These are phyloP conservation scores for Tylopilus subfusipes DNA, from an alignment of 768 basidiomycete genomes.

Conservation along the genomic window DNA sequence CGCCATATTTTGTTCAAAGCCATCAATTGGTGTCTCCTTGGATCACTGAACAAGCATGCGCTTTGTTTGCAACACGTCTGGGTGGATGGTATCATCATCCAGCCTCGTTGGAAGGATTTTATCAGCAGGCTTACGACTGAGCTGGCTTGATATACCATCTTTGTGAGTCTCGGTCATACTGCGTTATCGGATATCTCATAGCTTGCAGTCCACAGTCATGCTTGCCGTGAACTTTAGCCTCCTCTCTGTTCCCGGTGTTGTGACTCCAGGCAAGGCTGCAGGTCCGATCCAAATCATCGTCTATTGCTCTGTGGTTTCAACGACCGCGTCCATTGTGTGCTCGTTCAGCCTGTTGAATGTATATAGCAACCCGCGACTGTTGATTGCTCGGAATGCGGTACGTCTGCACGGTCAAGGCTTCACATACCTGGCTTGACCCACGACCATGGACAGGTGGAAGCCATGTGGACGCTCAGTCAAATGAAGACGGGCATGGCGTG, in stretches of 20 bases:
- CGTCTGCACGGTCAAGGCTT: not conserved
- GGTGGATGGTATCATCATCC: conserved; percentile 8
- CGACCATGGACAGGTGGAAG: not conserved
- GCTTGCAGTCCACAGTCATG: conserved; percentile 15
- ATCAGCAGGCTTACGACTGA: conserved; percentile 4
- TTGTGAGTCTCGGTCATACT: conserved; percentile 1
- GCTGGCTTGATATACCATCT: conserved; percentile 9
- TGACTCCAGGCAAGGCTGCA: not conserved
- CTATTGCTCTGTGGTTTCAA: conserved; percentile 7
- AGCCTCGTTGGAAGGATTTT: conserved; percentile 13
- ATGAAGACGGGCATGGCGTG: conserved; percentile 2
- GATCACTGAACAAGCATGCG: conserved; percentile 6
- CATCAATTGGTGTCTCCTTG: not conserved
- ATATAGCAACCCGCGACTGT: conserved; percentile 7
- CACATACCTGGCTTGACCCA: not conserved
- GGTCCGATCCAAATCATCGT: conserved; percentile 4
- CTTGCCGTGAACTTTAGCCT: conserved; percentile 16
- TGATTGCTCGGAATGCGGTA: conserved; percentile 6
- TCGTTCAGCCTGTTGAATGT: conserved; percentile 8
- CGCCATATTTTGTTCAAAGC: not conserved
- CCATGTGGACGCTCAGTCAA: conserved; percentile 5
- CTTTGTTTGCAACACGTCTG: conserved; percentile 12
- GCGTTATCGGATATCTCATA: not conserved
- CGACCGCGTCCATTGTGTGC: conserved; percentile 12
- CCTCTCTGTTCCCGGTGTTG: conserved; percentile 11